phyloP scores from a whole-genome alignment of 2,329 filamentous ascomycete genomes.

The Penicillium thymicola region DNA sequence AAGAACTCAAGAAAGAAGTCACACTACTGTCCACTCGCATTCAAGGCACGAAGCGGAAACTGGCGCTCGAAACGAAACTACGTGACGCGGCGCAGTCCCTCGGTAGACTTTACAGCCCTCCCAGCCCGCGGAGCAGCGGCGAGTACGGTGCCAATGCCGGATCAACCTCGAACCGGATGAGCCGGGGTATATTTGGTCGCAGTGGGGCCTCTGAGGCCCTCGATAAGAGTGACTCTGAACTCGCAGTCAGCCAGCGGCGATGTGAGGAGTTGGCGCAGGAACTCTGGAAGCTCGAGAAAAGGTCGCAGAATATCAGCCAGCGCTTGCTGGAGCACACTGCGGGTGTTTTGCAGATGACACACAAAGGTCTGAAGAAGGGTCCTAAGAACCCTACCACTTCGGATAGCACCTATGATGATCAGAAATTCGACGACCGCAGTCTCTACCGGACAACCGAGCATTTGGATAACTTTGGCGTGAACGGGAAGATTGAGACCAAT shows the following conservation, averaged over 20 bases:
- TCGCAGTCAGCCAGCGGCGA: constrained; percentile 69
- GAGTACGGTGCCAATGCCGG: constrained; percentile 30
- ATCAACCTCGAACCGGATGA: constrained; percentile 46
- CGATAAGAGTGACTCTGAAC: constrained; percentile 67
- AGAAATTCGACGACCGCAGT: constrained; percentile 73
- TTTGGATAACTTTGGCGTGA: constrained; percentile 49
- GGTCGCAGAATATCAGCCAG: constrained; percentile 69
- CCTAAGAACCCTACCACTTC: constrained; percentile 58
- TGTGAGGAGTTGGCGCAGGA: constrained; percentile 83
- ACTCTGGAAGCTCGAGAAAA: constrained; percentile 74
- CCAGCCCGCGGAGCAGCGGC: constrained; percentile 51
- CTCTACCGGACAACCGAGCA: constrained; percentile 68
- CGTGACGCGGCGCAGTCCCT: constrained; percentile 89
- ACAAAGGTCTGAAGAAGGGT: constrained; percentile 67
- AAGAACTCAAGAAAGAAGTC: constrained; percentile 84
- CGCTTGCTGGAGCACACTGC: constrained; percentile 85
- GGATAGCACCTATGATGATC: constrained; percentile 68
- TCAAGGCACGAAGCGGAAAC: constrained; percentile 74
- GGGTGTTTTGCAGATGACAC: constrained; percentile 85
- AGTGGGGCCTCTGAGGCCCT: constrained; percentile 37
- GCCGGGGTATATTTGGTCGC: constrained; percentile 50
- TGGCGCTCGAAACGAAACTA: constrained; percentile 88
- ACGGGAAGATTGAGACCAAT: constrained; percentile 20
- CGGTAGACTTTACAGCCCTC: constrained; percentile 71
- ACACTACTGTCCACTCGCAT: constrained; percentile 70